A percentile compares a stretch with the other conserved stretches of the same genome.
These are phyloP conservation scores for Ganoderma lucidum DNA, from an alignment of 1,284 basidiomycete species.

Conservation along the genomic window DNA sequence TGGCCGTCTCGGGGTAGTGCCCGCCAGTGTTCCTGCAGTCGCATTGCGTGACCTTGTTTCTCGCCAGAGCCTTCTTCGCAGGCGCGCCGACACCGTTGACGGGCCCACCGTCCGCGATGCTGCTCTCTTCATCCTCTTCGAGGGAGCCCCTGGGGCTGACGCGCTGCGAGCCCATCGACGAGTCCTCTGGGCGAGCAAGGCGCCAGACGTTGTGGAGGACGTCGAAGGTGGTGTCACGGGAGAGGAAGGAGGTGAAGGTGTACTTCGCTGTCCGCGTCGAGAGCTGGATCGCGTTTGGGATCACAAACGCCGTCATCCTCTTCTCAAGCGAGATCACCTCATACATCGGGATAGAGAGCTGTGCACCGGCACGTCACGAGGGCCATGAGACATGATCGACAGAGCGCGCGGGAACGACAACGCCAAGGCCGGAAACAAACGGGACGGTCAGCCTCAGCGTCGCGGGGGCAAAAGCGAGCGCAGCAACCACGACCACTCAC, in stretches of 20 bases:
- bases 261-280: constrained; percentile 87
- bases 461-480: neutral
- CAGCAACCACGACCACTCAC: constrained; percentile 61
- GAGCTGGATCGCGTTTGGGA: constrained; percentile 96
- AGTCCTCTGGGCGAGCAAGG: constrained; percentile 84
- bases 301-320: constrained; percentile 98
- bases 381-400: neutral
- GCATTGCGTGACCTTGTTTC: constrained; percentile 73
- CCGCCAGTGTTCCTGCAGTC: constrained; percentile 75
- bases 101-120: constrained; percentile 16
- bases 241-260: constrained; percentile 96
- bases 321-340: constrained; percentile 94
- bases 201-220: constrained; percentile 98
- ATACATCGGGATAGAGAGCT: constrained; percentile 92
- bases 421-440: constrained; percentile 1
- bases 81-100: constrained; percentile 12
- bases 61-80: constrained; percentile 26
- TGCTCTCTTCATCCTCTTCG: constrained; percentile 32
- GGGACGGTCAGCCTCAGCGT: neutral
- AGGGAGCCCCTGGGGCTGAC: constrained; percentile 37
- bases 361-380: constrained; percentile 27
- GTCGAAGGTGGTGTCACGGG: constrained; percentile 95
- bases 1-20: constrained; percentile 79
- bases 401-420: neutral
- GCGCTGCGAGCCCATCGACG: constrained; percentile 44